Base-by-base conservation (phyloP, 805 yeast species). In the Ogataea nakhonphanomensis region DNA sequence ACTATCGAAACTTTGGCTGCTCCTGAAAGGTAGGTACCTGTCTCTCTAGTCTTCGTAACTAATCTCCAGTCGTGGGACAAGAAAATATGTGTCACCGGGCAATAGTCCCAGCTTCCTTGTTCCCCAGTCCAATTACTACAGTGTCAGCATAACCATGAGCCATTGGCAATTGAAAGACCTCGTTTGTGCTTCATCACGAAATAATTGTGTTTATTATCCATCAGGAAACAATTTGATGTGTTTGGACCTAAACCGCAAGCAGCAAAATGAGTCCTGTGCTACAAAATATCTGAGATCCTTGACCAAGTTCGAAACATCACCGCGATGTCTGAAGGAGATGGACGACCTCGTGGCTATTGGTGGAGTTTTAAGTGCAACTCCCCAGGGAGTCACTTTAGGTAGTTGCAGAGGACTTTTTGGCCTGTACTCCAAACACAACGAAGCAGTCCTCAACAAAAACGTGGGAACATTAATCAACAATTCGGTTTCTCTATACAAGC, bases 401-500 rank as follows among this genome's bases (percentile, higher is more conserved):
- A 65, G 55, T 27, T 69, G 76, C 64, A 78, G 79, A 49, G 96
- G 96, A 0, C 69, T 79, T 29, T 76, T 81, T 44, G 73, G 84
- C 2, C 63, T 83, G 34, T 70, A 73, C 56, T 73, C 76, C 43
- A 73, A 76, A 17, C 67, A 68, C 5, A 70, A 76, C 8, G 69
- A 69, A n/a, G 56, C 61, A 6, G 64, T 71, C 5, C 62, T 69
- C 32, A 74, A 81, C 2, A 69, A 76, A 21, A 75, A 75, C 38
- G 64, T 88, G 38, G 96, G 97, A 0, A 84, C 84, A 25, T 78
- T 81, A 64, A 88, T 90, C 52, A 89, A 88, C 60, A 89, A 89
- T 61, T 78, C 86, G 35, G 95, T 88, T 22, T 64, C 79, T 0
- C 54, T 83, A 21, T 65, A 74, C 54, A 71, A 67, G 41, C 45